These are phyloP conservation scores for Hemisphaericaspora lyxosophila DNA, from an alignment of 1,139 yeast species.

Conservation along the genomic window DNA sequence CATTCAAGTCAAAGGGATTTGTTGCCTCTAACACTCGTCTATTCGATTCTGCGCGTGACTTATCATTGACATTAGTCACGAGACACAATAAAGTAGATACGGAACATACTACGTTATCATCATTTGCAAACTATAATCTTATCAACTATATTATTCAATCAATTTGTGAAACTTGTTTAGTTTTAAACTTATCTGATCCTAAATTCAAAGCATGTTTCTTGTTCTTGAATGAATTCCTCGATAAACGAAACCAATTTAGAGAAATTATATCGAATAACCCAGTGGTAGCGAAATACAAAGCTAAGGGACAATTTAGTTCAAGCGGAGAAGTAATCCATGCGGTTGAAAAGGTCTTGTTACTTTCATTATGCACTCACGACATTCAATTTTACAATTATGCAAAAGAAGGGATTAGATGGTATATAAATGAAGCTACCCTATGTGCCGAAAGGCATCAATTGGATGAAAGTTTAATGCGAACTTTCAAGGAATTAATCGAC, in stretches of 20 bases:
- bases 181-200: constrained; percentile 35
- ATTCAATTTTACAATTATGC: constrained; percentile 56
- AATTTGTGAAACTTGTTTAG: constrained; percentile 39
- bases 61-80: constrained; percentile 35
- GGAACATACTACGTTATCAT: constrained; percentile 22
- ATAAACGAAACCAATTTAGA: constrained; percentile 21
- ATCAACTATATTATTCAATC: constrained; percentile 36
- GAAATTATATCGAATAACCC: constrained; percentile 23
- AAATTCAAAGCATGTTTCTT: constrained; percentile 40
- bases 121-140: constrained; percentile 29
- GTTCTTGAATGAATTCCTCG: constrained; percentile 36
- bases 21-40: constrained; percentile 21
- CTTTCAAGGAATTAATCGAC: constrained; percentile 51
- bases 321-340: constrained; percentile 24
- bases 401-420: constrained; percentile 47
- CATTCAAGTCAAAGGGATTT: constrained; percentile 27
- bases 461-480: constrained; percentile 34
- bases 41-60: constrained; percentile 37
- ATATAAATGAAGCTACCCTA: constrained; percentile 36
- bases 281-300: constrained; percentile 19
- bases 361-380: constrained; percentile 58
- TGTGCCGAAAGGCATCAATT: constrained; percentile 7
- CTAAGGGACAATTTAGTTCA: constrained; percentile 13
- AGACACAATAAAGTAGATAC: constrained; percentile 18
- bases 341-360: constrained; percentile 47